Percentiles rank a stretch among this genome's conserved stretches.
These are phyloP conservation scores for Penicillium sp. DNA, from an alignment of 2,329 filamentous ascomycete species.

Conservation along the genomic window DNA sequence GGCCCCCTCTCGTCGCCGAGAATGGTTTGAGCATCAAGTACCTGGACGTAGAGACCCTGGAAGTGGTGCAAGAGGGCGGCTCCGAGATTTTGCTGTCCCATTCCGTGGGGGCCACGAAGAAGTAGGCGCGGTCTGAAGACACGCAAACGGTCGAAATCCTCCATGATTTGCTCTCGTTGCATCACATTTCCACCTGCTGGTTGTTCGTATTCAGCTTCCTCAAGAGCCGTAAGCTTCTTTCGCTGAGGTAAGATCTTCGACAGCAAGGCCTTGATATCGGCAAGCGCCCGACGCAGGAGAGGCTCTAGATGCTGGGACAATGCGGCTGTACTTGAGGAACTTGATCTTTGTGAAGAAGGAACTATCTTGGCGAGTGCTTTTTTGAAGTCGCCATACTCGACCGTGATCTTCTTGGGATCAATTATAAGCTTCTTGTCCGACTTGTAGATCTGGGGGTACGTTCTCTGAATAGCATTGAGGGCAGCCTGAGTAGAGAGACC, in stretches of 20 bases:
- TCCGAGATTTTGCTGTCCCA: conserved; percentile 91
- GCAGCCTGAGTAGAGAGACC: conserved; percentile 95
- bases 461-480: conserved; percentile 91
- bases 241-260: conserved; percentile 80
- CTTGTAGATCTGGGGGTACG: conserved; percentile 93
- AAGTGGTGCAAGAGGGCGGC: conserved; percentile 86
- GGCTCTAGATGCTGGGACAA: conserved; percentile 81
- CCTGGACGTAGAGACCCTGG: conserved; percentile 92
- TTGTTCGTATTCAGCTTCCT: conserved; percentile 92
- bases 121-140: conserved; percentile 88
- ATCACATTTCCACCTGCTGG: conserved; percentile 83
- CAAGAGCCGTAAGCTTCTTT: conserved; percentile 84
- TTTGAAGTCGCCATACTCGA: conserved; percentile 99
- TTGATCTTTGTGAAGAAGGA: conserved; percentile 89
- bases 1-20: conserved; percentile 80
- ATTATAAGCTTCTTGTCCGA: conserved; percentile 89
- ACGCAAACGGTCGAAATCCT: conserved; percentile 83
- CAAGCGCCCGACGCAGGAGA: conserved; percentile 73
- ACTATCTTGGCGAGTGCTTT: conserved; percentile 95
- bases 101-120: conserved; percentile 79
- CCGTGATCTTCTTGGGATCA: conserved; percentile 78
- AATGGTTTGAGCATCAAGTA: conserved; percentile 87
- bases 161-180: conserved; percentile 74
- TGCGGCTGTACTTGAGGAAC: conserved; percentile 80
- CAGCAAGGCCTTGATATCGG: conserved; percentile 69